Conservation (phyloP, 148 eudicot genomes). For the Dianthus caryophyllus region DNA sequence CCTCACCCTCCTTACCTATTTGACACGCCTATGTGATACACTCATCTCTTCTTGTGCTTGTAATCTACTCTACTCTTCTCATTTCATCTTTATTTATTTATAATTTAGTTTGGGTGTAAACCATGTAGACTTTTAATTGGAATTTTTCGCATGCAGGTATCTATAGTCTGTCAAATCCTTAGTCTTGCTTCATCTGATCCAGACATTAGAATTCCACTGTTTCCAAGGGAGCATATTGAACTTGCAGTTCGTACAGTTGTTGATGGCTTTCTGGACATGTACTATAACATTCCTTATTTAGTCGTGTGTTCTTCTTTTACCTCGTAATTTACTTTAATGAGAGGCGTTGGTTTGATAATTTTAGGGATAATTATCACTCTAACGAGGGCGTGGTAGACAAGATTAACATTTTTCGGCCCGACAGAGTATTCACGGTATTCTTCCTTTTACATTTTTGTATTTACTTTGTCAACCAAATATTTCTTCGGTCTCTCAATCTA, state of each 20-base stretch:
- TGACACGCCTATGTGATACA: too few relatives aligned
- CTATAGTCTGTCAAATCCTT: constrained; percentile 70
- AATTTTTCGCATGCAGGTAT: constrained; percentile 46
- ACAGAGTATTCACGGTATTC: constrained; percentile 88
- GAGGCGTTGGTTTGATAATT: constrained; percentile 17
- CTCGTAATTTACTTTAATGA: constrained; percentile 12
- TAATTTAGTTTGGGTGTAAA: not conserved
- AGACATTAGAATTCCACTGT: constrained; percentile 62
- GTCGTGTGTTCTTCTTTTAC: constrained; percentile 6
- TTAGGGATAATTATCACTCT: constrained; percentile 51
- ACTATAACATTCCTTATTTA: constrained; percentile 20
- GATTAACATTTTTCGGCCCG: constrained; percentile 85
- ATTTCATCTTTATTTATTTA: not conserved
- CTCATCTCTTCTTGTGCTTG: not conserved
- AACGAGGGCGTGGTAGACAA: constrained; percentile 64
- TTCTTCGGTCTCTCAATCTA: not conserved
- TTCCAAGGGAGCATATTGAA: constrained; percentile 52
- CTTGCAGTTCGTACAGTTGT: constrained; percentile 76
- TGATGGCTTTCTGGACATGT: constrained; percentile 91
- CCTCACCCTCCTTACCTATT: too few relatives aligned
- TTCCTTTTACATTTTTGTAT: constrained; percentile 7
- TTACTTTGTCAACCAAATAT: not conserved
- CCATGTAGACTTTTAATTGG: not conserved
- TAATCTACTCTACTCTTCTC: not conserved
- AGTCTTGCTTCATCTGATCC: constrained; percentile 62